Conservation (phyloP, 73 alveolate genomes). For the Paramecium caudatum region DNA sequence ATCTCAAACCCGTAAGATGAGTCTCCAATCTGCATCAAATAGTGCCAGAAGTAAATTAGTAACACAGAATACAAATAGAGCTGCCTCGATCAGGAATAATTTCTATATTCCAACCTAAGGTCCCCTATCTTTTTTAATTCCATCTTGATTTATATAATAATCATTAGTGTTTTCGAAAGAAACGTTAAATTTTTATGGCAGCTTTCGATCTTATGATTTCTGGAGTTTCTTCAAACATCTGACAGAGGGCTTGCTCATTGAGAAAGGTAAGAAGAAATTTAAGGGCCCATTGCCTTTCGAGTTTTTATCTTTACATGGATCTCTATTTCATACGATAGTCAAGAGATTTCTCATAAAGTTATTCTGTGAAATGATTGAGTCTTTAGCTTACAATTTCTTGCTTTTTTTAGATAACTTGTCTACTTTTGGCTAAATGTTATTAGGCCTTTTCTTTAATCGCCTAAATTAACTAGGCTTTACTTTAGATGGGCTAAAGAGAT, state of each 20-base stretch:
- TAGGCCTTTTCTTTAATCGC: not conserved
- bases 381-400: slow-evolving; percentile 10
- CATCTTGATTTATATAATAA: too few relatives aligned
- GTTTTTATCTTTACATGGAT: too few relatives aligned
- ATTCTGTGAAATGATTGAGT: not conserved
- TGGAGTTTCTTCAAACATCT: too few relatives aligned
- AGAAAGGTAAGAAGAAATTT: too few relatives aligned
- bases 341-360: not conserved
- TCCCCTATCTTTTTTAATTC: slow-evolving; percentile 40
- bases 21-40: not conserved
- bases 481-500: not conserved
- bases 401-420: not conserved
- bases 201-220: too few relatives aligned
- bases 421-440: not conserved
- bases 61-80: not conserved
- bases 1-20: not conserved
- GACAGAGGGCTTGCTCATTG: too few relatives aligned
- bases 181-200: too few relatives aligned
- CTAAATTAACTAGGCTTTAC: not conserved
- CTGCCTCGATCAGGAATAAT: slow-evolving; percentile 2
- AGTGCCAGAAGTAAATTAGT: not conserved
- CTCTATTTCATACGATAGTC: not conserved
- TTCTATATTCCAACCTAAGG: slow-evolving; percentile 43
- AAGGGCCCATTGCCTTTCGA: too few relatives aligned
- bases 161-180: too few relatives aligned